A percentile compares a stretch with the other conserved stretches of the same genome.
Evolutionary conservation across 495 filamentous ascomycete species (phyloP).

Genomic region (Penicillium odoratum): DNA sequence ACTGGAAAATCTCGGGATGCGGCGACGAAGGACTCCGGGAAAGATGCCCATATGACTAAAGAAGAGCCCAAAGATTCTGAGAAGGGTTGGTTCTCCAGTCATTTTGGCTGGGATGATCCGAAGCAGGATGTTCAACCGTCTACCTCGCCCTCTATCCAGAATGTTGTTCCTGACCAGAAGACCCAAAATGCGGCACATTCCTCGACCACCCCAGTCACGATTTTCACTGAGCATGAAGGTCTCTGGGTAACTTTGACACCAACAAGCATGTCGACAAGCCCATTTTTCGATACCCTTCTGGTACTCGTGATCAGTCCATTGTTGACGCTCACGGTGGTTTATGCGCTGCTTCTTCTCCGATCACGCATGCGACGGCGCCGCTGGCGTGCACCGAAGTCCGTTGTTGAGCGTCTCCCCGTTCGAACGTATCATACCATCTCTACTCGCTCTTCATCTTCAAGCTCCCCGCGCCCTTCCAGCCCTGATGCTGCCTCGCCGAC

Average conservation of each 20-base stretch:
- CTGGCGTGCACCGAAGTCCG: constrained; percentile 94
- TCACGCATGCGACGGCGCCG: constrained; percentile 85
- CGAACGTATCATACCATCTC: constrained; percentile 85
- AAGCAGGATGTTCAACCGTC: constrained; percentile 18
- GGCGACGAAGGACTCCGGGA: constrained; percentile 9
- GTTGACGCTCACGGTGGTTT: constrained; percentile 89
- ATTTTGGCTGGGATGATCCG: constrained; percentile 33
- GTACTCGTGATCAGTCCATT: constrained; percentile 91
- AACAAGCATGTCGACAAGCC: constrained; percentile 84
- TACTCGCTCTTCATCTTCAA: constrained; percentile 53
- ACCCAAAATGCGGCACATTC: constrained; percentile 12
- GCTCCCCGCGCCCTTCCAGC: constrained; percentile 51
- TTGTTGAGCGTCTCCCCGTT: constrained; percentile 93
- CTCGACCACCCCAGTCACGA: constrained; percentile 14
- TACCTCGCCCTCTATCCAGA: constrained; percentile 8
- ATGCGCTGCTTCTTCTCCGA: constrained; percentile 82
- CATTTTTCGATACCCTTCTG: constrained; percentile 93
- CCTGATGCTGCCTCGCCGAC: constrained; percentile 62
- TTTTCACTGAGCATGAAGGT: constrained; percentile 64
- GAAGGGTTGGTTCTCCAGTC: constrained; percentile 41
- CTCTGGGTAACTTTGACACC: constrained; percentile 96
- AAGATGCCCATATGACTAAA: constrained; percentile 5
- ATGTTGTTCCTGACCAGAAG: constrained; percentile 13
- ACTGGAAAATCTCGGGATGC: constrained; percentile 21
- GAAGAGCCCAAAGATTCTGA: constrained; percentile 7